These are phyloP conservation scores for Neofusicoccum kwambonambiense DNA, from an alignment of 2,329 filamentous ascomycete species.

Conservation along the genomic window DNA sequence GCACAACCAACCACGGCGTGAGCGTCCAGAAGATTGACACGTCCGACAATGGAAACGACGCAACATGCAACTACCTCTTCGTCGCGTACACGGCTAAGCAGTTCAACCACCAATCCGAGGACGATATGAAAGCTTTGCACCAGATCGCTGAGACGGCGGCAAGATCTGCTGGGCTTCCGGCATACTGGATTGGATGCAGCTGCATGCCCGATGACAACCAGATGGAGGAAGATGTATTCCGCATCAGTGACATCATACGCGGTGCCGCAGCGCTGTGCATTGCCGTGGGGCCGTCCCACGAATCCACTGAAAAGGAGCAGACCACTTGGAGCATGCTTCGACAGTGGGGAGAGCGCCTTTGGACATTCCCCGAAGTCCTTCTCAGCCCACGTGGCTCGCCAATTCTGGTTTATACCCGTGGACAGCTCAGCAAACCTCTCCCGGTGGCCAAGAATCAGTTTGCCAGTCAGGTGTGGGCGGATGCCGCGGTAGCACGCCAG, in stretches of 20 bases:
- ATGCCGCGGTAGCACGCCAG: slow-evolving; percentile 39
- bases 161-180: slow-evolving; percentile 35
- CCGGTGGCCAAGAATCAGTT: slow-evolving; percentile 42
- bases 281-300: slow-evolving; percentile 35
- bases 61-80: slow-evolving; percentile 35
- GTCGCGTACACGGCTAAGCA: slow-evolving; percentile 44
- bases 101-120: slow-evolving; percentile 29
- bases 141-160: slow-evolving; percentile 41
- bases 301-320: slow-evolving; percentile 2
- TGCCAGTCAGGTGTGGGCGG: slow-evolving; percentile 40
- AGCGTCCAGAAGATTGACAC: background rate
- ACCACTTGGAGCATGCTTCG: slow-evolving; percentile 34
- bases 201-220: slow-evolving; percentile 41
- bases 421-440: slow-evolving; percentile 23
- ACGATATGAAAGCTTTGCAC: slow-evolving; percentile 33
- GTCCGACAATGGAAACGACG: background rate
- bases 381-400: slow-evolving; percentile 30
- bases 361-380: slow-evolving; percentile 48
- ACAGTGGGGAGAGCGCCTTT: slow-evolving; percentile 47
- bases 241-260: slow-evolving; percentile 48
- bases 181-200: slow-evolving; percentile 46
- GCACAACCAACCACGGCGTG: background rate
- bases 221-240: slow-evolving; percentile 39
- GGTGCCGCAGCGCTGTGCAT: slow-evolving; percentile 44
- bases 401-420: slow-evolving; percentile 36